These are phyloP conservation scores for Endothia cerciana DNA, from an alignment of 2,329 filamentous ascomycete species.

Conservation along the genomic window DNA sequence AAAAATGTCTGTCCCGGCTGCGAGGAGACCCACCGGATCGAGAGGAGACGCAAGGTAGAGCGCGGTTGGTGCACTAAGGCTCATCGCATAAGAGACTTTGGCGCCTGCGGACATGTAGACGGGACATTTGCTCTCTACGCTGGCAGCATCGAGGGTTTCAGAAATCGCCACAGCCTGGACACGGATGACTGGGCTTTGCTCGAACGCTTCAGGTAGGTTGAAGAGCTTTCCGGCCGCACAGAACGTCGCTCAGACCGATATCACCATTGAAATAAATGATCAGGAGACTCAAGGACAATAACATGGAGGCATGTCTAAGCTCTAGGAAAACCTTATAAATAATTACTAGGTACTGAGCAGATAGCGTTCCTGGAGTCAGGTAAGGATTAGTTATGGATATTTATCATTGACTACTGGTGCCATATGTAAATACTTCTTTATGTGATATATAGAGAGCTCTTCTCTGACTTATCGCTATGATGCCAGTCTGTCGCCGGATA, in stretches of 20 bases:
- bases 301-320: not conserved
- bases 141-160: constrained; percentile 4
- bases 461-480: too few species aligned
- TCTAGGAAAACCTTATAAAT: not conserved
- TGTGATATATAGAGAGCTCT: too few species aligned
- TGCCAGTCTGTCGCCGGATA: too few species aligned
- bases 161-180: not conserved
- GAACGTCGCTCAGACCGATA: not conserved
- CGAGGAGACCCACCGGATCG: constrained; percentile 3
- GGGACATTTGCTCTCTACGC: not conserved
- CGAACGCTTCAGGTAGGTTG: constrained; percentile 10
- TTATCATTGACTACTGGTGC: too few species aligned
- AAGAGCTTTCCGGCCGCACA: not conserved
- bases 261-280: not conserved
- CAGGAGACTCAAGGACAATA: too few species aligned
- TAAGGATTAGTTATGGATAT: not conserved
- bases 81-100: not conserved
- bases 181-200: not conserved
- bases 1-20: constrained; percentile 14
- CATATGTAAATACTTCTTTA: too few species aligned
- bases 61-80: constrained; percentile 14
- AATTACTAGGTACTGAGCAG: not conserved
- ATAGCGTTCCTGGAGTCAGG: not conserved
- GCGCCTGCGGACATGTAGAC: not conserved
- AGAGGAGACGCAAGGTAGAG: constrained; percentile 14